These are phyloP conservation scores for Breynia disticha DNA, from an alignment of 441 rosid species.

Conservation along the genomic window DNA sequence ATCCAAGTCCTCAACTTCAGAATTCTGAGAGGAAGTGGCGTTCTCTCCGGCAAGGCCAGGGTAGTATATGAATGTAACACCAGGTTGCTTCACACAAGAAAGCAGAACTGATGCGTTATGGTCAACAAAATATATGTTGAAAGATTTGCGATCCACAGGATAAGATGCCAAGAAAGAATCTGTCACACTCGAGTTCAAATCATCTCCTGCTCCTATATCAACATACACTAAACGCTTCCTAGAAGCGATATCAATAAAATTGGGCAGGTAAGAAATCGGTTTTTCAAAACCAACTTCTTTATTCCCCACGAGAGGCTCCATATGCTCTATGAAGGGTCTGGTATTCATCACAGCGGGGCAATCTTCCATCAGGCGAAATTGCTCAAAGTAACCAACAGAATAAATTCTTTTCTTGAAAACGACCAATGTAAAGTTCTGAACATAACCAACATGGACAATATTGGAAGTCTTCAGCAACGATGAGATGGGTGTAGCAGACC, in stretches of 20 bases:
- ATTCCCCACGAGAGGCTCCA: slow-evolving; percentile 48
- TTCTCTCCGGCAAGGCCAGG: slow-evolving; percentile 48
- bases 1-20: slow-evolving; percentile 32
- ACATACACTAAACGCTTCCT: slow-evolving; percentile 44
- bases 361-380: slow-evolving; percentile 35
- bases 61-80: slow-evolving; percentile 58
- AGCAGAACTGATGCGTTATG: slow-evolving; percentile 64
- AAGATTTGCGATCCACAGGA: slow-evolving; percentile 47
- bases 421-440: slow-evolving; percentile 42
- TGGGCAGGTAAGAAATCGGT: slow-evolving; percentile 44
- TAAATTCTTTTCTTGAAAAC: slow-evolving; percentile 47
- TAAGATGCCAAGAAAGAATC: slow-evolving; percentile 56
- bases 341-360: slow-evolving; percentile 37
- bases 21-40: slow-evolving; percentile 6
- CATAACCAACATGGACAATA: slow-evolving; percentile 43
- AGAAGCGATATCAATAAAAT: slow-evolving; percentile 32
- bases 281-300: slow-evolving; percentile 29
- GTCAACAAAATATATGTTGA: slow-evolving; percentile 57
- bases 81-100: slow-evolving; percentile 51
- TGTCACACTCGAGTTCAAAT: slow-evolving; percentile 27
- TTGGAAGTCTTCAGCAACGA: slow-evolving; percentile 44
- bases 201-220: slow-evolving; percentile 52
- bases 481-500: slow-evolving; percentile 48
- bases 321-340: slow-evolving; percentile 27
- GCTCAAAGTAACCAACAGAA: slow-evolving; percentile 25